phyloP scores from a whole-genome alignment of 805 yeast species.

The Saturnispora silvae region DNA sequence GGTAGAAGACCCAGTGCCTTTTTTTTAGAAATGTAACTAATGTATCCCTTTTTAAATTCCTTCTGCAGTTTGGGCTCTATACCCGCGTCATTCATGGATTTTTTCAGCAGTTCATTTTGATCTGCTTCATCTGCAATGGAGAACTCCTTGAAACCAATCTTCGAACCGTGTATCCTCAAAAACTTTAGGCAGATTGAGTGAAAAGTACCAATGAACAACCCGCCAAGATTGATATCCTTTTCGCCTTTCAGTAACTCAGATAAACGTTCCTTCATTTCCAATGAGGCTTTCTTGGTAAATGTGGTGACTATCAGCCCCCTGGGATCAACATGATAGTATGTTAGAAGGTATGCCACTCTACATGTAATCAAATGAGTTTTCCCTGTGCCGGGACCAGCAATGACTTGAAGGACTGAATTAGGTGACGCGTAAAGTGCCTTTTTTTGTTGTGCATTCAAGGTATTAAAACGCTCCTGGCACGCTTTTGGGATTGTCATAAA shows the following conservation, averaged over 20 bases:
- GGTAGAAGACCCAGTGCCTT: conserved; percentile 45
- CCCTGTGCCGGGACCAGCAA: conserved; percentile 58
- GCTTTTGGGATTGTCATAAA: conserved; percentile 1
- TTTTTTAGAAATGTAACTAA: conserved; percentile 40
- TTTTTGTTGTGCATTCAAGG: conserved; percentile 32
- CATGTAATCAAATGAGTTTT: conserved; percentile 78
- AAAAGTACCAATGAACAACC: conserved; percentile 74
- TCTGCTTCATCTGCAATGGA: conserved; percentile 62
- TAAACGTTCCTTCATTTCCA: conserved; percentile 67
- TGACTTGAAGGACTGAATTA: conserved; percentile 33
- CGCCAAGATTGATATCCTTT: conserved; percentile 26
- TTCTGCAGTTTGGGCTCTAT: conserved; percentile 7
- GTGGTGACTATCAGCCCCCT: conserved; percentile 71
- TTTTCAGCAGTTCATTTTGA: conserved; percentile 32
- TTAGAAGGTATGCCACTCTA: conserved; percentile 62
- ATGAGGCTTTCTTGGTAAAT: conserved; percentile 87
- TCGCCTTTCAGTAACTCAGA: conserved; percentile 22
- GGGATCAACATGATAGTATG: conserved; percentile 44
- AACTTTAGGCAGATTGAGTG: conserved; percentile 70
- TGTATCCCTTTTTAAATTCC: conserved; percentile 13
- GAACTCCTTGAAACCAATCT: conserved; percentile 34
- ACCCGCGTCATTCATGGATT: conserved; percentile 9
- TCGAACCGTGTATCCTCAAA: conserved; percentile 43
- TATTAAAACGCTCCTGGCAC: conserved; percentile 6
- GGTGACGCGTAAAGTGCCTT: conserved; percentile 35